Evolutionary conservation across 1,139 yeast genomes (phyloP).

Genomic region (Meyerozyma elateridarum): DNA sequence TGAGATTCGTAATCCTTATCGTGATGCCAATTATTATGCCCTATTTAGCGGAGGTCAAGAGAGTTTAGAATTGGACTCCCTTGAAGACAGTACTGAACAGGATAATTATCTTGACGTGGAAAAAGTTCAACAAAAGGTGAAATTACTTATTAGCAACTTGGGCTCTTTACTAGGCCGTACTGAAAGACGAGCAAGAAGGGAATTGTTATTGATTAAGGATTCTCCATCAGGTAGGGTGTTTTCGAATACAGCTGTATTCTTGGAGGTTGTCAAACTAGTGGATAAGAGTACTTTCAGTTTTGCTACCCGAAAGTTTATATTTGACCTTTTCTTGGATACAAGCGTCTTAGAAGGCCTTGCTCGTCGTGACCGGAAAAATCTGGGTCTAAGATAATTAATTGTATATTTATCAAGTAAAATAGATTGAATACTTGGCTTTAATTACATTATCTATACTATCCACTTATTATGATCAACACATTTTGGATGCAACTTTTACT

Average conservation of each 20-base stretch:
- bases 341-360: constrained; percentile 52
- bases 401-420: background rate
- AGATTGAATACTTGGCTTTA: background rate
- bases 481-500: too few relatives aligned
- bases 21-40: constrained; percentile 27
- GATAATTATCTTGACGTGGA: constrained; percentile 17
- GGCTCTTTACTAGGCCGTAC: constrained; percentile 64
- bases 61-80: constrained; percentile 2
- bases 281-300: constrained; percentile 61
- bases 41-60: constrained; percentile 16
- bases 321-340: constrained; percentile 58
- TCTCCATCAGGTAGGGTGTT: constrained; percentile 47
- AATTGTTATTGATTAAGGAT: constrained; percentile 51
- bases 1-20: constrained; percentile 27
- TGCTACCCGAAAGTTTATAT: constrained; percentile 55
- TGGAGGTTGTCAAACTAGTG: constrained; percentile 56
- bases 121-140: constrained; percentile 31
- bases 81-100: constrained; percentile 9
- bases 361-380: constrained; percentile 34
- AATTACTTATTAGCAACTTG: constrained; percentile 50
- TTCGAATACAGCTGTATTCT: constrained; percentile 52
- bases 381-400: constrained; percentile 2
- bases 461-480: too few relatives aligned
- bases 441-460: too few relatives aligned
- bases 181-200: constrained; percentile 62